Evolutionary conservation across 345 rosid species (phyloP), one percentile per base, ranked within the genome.

Genomic region (Raphanus raphanistrum): DNA sequence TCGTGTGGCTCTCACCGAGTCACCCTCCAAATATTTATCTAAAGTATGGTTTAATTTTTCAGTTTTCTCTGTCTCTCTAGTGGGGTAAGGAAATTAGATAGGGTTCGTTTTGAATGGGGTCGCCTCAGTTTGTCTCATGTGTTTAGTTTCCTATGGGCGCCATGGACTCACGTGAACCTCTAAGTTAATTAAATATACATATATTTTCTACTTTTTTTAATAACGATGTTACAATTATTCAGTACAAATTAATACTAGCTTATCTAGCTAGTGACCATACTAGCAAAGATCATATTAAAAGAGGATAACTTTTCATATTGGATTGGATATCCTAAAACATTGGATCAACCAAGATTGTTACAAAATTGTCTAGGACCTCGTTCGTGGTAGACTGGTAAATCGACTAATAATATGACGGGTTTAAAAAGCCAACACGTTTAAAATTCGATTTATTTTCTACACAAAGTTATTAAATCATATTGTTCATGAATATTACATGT

Each of bases 111-210:
- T 74, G 68, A 70, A 74, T 69, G 79, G 72, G 79, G 79, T 61
- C 82, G 55, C 16, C 67, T 33, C 75, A 74, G 9, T 70, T 79
- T 74, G 82, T 79, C 82, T 69, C 79, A 54, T 79, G 25, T 79
- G 75, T 79, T 79, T 79, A 70, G 77, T 68, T 79, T 68, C 28
- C 54, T 63, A 69, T 79, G 82, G 70, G 78, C 65, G 70, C 68
- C 77, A 72, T 72, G 75, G 75, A 64, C 74, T 80, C 83, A 80
- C 83, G 83, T 75, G 83, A 80, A 80, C 83, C 83, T 75, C 83
- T 41, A 63, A 59, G 75, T 74, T 16, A 50, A 61, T 33, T 54
- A 41, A 26, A 29, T 29, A 11, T 70, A 38, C 43, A 36, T 38
- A 50, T 12, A 25, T 48, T 67, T 52, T 64, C 12, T 29, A 6